Evolutionary conservation across 306 rosid species (phyloP), one percentile per base, ranked within the genome.

Genomic region (Castanopsis chinensis): DNA sequence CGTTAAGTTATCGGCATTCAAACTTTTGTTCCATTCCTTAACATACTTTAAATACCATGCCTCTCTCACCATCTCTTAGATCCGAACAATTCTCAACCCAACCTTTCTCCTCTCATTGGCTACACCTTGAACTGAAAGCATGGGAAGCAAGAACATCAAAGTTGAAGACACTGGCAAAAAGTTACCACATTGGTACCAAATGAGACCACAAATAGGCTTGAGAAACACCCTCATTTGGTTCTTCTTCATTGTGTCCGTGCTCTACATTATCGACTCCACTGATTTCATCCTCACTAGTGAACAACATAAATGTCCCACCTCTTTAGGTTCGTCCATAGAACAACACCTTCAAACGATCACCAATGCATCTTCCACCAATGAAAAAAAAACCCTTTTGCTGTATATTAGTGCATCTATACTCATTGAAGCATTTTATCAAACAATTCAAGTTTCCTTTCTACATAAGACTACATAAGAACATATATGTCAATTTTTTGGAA

Each of bases 191-290:
- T 33, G 58, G n/a, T 41, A 59, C 32, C 85, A 81, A 79, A 81
- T 83, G 84, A 49, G 56, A 77, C 60, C 54, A 25, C 74, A 83
- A 17, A 60, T 70, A 18, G 75, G 89, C 71, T 77, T 83, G 63
- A 86, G 84, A 84, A 85, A 73, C 80, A 82, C 87, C 74, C 52
- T 85, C 69, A 68, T 89, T 35, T 91, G 93, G 93, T 63, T 87
- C 59, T 74, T 95, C 75, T 52, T 88, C 63, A 13, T 69, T 60
- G 56, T 83, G 64, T 81, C 85, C 77, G 63, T 85, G 19, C 25
- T 92, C 49, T 91, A 85, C 80, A 71, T 93, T 51, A 83, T 92
- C 59, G 84, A 88, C 84, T 90, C 92, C 41, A 84, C 88, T 77
- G 90, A 89, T 45, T 71, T 79, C 64, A 52, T 91, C 78, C 91